Conservation (phyloP, 495 filamentous ascomycete species). For the Penicillium taxi region DNA sequence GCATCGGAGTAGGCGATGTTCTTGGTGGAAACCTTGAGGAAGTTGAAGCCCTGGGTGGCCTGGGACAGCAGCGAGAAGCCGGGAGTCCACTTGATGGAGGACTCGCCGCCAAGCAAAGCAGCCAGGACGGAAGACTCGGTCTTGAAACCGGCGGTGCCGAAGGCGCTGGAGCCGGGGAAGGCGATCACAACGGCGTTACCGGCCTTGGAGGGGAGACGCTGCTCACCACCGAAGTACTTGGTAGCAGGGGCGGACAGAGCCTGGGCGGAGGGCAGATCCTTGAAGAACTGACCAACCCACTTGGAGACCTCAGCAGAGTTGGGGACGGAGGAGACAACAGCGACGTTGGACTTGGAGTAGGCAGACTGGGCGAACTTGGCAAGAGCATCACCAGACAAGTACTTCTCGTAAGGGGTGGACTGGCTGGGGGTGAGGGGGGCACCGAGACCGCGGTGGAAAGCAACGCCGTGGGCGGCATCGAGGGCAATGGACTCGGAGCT, state of each 20-base stretch:
- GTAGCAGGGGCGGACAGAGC: constrained; percentile 44
- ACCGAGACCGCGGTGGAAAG: constrained; percentile 93
- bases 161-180: constrained; percentile 81
- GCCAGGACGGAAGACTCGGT: constrained; percentile 84
- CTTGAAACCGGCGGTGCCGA: constrained; percentile 64
- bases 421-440: constrained; percentile 61
- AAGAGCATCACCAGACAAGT: constrained; percentile 64
- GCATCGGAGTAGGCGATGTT: constrained; percentile 89
- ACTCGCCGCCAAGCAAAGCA: constrained; percentile 81
- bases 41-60: constrained; percentile 56
- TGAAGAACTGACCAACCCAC: constrained; percentile 91
- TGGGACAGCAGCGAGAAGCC: constrained; percentile 86
- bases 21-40: constrained; percentile 58
- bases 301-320: constrained; percentile 67
- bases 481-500: constrained; percentile 65
- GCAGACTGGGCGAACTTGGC: constrained; percentile 63
- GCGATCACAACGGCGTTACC: constrained; percentile 77
- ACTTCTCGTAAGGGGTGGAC: constrained; percentile 61
- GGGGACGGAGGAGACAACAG: constrained; percentile 82
- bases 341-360: constrained; percentile 83
- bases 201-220: constrained; percentile 68
- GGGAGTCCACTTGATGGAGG: constrained; percentile 89
- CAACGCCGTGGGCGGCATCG: constrained; percentile 77
- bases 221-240: constrained; percentile 92
- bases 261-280: constrained; percentile 35